Evolutionary conservation across 163 green algal genomes (phyloP).

Genomic region (Scenedesmus sp.): DNA sequence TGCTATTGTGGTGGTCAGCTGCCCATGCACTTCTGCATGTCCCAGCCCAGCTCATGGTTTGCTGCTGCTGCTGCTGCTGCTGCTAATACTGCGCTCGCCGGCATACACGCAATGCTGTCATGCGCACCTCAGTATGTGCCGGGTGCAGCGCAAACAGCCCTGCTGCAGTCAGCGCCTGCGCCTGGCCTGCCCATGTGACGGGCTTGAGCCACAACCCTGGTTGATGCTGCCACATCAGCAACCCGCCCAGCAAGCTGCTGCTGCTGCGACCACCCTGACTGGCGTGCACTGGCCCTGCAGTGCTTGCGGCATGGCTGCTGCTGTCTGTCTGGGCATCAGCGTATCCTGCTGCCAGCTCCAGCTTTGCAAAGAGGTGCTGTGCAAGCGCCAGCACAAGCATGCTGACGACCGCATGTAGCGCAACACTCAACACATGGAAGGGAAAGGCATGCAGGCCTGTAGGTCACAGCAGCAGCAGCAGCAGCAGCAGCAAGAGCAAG

Average conservation of each 20-base stretch:
- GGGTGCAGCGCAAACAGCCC: slow-evolving; percentile 85
- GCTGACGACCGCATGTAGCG: slow-evolving; percentile 72
- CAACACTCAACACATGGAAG: slow-evolving; percentile 77
- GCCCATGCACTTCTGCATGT: too few relatives aligned
- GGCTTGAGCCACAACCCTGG: slow-evolving; percentile 22
- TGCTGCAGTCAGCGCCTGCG: slow-evolving; percentile 63
- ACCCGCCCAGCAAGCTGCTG: not conserved
- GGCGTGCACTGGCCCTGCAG: not conserved
- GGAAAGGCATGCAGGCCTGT: slow-evolving; percentile 63
- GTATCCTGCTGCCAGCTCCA: slow-evolving; percentile 17
- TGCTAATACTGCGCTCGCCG: not conserved
- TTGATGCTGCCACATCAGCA: slow-evolving; percentile 40
- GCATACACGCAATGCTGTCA: not conserved
- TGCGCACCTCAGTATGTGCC: slow-evolving; percentile 77
- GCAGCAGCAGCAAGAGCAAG: not conserved
- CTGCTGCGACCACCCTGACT: not conserved
- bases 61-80: not conserved
- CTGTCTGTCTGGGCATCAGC: not conserved
- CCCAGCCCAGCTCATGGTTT: not conserved
- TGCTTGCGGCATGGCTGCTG: not conserved
- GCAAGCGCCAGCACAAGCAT: slow-evolving; percentile 68
- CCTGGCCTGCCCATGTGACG: not conserved
- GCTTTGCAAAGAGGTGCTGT: slow-evolving; percentile 46
- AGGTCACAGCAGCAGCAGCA: not conserved
- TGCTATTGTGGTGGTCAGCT: not conserved